A percentile compares a stretch with the other conserved stretches of the same genome.
Conservation (phyloP, 768 basidiomycete genomes). For the Gymnopilus junonius region DNA sequence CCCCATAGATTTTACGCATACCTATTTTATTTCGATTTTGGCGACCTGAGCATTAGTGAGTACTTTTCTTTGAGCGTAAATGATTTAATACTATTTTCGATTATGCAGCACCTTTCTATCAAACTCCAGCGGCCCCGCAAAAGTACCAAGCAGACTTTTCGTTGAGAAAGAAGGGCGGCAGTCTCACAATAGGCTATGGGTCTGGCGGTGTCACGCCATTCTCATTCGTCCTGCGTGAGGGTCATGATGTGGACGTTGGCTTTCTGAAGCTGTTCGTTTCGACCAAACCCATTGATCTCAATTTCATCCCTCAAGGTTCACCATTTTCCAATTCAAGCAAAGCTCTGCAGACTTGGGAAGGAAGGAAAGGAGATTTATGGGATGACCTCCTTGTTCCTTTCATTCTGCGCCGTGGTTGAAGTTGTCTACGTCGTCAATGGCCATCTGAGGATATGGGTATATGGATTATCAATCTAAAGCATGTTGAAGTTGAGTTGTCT, state of each 20-base stretch:
- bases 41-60: slow-evolving; percentile 17
- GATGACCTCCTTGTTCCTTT: slow-evolving; percentile 11
- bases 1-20: slow-evolving; percentile 13
- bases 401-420: slow-evolving; percentile 6
- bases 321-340: slow-evolving; percentile 9
- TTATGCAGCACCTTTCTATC: slow-evolving; percentile 5
- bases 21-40: slow-evolving; percentile 20
- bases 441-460: too few species aligned
- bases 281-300: slow-evolving; percentile 14
- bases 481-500: too few species aligned
- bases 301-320: slow-evolving; percentile 8
- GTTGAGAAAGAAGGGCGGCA: slow-evolving; percentile 7
- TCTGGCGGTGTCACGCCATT: slow-evolving; percentile 7
- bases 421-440: background rate
- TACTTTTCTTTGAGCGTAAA: background rate
- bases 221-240: slow-evolving; percentile 10
- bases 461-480: too few species aligned
- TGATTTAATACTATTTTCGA: background rate
- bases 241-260: slow-evolving; percentile 17
- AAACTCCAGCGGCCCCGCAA: background rate
- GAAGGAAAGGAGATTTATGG: background rate
- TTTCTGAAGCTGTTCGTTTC: slow-evolving; percentile 18
- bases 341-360: slow-evolving; percentile 2
- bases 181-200: slow-evolving; percentile 19
- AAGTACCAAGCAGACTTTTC: slow-evolving; percentile 4